phyloP scores from a whole-genome alignment of 1,139 yeast genomes.

The Hansenula sp. region DNA sequence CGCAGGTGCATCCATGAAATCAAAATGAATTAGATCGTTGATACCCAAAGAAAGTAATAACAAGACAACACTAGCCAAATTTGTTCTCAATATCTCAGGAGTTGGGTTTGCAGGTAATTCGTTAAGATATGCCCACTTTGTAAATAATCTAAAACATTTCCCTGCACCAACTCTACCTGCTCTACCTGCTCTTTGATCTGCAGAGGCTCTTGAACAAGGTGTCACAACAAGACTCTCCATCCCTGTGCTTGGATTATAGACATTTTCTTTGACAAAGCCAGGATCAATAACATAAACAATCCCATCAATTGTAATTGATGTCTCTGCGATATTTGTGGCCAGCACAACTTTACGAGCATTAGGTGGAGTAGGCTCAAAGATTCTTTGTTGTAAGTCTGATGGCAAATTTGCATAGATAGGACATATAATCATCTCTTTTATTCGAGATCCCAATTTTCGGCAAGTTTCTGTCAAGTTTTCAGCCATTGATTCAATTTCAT shows the following conservation, averaged over 20 bases:
- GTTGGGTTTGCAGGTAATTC: constrained; percentile 76
- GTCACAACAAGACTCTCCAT: constrained; percentile 85
- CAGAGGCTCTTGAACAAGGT: constrained; percentile 91
- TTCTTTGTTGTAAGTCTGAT: constrained; percentile 71
- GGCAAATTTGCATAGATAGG: constrained; percentile 95
- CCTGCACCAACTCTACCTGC: constrained; percentile 98
- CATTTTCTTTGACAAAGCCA: constrained; percentile 87
- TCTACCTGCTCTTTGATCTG: constrained; percentile 94
- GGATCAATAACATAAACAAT: constrained; percentile 87
- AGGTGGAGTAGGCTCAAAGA: constrained; percentile 85
- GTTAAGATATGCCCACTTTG: constrained; percentile 79
- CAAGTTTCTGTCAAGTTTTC: constrained; percentile 66
- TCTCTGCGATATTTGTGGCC: constrained; percentile 96
- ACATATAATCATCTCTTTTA: constrained; percentile 65
- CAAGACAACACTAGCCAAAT: constrained; percentile 71
- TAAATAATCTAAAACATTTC: constrained; percentile 82
- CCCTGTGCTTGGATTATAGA: constrained; percentile 76
- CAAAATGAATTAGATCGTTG: constrained; percentile 75
- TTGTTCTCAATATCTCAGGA: constrained; percentile 86
- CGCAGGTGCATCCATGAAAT: constrained; percentile 85
- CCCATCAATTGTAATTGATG: constrained; percentile 93
- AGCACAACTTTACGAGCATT: constrained; percentile 80
- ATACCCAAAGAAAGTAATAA: constrained; percentile 77
- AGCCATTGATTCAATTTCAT: constrained; percentile 82
- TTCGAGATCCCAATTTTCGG: constrained; percentile 55